These are phyloP conservation scores for Diplotaxis tenuifolia DNA, from an alignment of 345 rosid species.

Conservation along the genomic window DNA sequence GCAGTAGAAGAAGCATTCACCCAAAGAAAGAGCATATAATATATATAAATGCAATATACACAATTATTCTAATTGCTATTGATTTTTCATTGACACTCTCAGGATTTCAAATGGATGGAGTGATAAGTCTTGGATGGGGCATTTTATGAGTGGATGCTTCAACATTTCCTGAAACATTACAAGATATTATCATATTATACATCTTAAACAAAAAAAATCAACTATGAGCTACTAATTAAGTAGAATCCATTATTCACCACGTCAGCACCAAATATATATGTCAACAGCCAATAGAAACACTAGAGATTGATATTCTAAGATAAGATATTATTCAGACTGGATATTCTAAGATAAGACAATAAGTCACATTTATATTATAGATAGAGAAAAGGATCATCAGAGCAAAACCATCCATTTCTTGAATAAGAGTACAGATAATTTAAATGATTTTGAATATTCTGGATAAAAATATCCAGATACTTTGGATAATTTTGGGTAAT, in stretches of 20 bases:
- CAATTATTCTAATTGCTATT: neutral
- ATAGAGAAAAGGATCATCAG: neutral
- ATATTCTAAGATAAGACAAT: conserved; percentile 25
- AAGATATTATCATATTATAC: conserved; percentile 1
- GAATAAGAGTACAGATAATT: no score
- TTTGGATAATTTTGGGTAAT: no score
- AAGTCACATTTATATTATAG: conserved; percentile 4
- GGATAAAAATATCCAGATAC: no score
- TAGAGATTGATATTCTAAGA: conserved; percentile 21
- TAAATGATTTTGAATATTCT: no score
- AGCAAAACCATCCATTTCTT: conserved; percentile 28
- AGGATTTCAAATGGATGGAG: conserved; percentile 26
- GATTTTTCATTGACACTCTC: neutral
- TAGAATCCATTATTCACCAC: conserved; percentile 8
- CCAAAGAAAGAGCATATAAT: neutral
- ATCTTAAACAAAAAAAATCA: conserved; percentile 4
- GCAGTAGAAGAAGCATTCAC: neutral
- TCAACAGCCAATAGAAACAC: conserved; percentile 29
- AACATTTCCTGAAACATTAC: neutral
- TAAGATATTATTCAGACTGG: conserved; percentile 11
- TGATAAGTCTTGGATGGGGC: conserved; percentile 13
- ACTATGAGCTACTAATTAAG: neutral
- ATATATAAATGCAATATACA: neutral
- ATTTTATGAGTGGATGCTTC: conserved; percentile 15
- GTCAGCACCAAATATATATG: conserved; percentile 5